Evolutionary conservation across 2,329 filamentous ascomycete species (phyloP), one percentile per base, ranked within the genome.

Genomic region (Fusarium piperis): DNA sequence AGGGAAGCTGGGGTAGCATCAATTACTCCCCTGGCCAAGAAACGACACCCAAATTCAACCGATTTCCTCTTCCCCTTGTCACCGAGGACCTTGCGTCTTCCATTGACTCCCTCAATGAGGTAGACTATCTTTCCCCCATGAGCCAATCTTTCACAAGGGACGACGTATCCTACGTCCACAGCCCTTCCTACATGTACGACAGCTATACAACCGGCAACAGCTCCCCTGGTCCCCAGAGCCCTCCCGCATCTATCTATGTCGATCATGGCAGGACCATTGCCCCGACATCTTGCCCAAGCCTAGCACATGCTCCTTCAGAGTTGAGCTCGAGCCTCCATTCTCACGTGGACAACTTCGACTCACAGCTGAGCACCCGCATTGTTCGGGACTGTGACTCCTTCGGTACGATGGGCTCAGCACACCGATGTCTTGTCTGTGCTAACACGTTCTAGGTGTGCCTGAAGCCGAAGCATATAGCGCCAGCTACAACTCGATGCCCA

Each of bases 111-210:
- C 83, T 91, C 76, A 90, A 88, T 76, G 89, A 91, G 28, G 85
- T 88, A 65, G 89, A 91, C 75, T 91, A 91, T 74, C 80, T 89
- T 74, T 91, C 89, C 4, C 89, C 89, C 10, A 83, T 91, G 71
- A 86, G 84, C 78, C 88, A 89, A 68, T 81, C 80, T 69, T 90
- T 82, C 85, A 85, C 68, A 80, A 88, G 87, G 69, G 88, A 91
- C 30, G 88, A 91, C 20, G 80, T 89, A 26, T 83, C 85, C 3
- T 90, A 86, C 74, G 81, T 88, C 63, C 84, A 87, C 75, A 89
- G 86, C 79, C 87, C 88, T 6, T 82, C 83, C 5, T 83, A 87
- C 62, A 84, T 90, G 74, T 91, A 90, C 77, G 88, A 90, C 64
- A 85, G 81, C 74, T 90, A 87, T 72, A 82, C 84, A 4, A 72